These are phyloP conservation scores for Penicillium sp. DNA, from an alignment of 2,329 filamentous ascomycete species.

Conservation along the genomic window DNA sequence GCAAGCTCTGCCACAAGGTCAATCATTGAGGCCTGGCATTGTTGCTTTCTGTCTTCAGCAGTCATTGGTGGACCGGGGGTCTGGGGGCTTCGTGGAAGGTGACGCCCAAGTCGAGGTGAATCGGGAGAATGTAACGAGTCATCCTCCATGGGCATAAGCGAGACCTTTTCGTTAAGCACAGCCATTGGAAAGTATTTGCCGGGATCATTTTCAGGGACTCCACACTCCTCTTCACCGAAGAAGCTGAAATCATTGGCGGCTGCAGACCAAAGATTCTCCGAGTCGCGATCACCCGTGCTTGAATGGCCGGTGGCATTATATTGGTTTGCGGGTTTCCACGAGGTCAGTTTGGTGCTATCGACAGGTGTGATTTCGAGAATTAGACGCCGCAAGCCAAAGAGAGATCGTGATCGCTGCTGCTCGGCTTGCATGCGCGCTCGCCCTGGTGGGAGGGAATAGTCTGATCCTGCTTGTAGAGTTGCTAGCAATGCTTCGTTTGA, in stretches of 20 bases:
- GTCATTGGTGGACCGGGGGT: slow-evolving; percentile 1
- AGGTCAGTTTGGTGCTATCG: slow-evolving; percentile 18
- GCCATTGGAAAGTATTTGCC: slow-evolving; percentile 45
- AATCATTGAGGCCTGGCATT: slow-evolving; percentile 23
- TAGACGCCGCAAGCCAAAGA: slow-evolving; percentile 56
- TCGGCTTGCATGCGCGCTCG: slow-evolving; percentile 49
- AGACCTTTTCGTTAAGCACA: slow-evolving; percentile 43
- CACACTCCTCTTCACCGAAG: slow-evolving; percentile 57
- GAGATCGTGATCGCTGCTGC: slow-evolving; percentile 46
- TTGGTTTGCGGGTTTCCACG: slow-evolving; percentile 44
- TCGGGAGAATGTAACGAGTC: slow-evolving; percentile 17
- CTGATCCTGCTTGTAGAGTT: slow-evolving; percentile 51
- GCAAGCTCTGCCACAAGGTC: slow-evolving; percentile 56
- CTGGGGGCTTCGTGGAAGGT: slow-evolving; percentile 7
- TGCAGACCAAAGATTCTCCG: slow-evolving; percentile 58
- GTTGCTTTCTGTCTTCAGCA: slow-evolving; percentile 5
- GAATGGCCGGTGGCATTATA: slow-evolving; percentile 51
- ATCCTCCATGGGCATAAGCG: slow-evolving; percentile 36
- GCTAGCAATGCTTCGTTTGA: slow-evolving; percentile 55
- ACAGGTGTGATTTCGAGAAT: slow-evolving; percentile 53
- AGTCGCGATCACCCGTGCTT: slow-evolving; percentile 58
- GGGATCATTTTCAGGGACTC: slow-evolving; percentile 46
- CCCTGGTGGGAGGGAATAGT: slow-evolving; percentile 59
- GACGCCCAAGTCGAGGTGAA: slow-evolving; percentile 9
- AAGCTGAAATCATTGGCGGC: slow-evolving; percentile 60